These are phyloP conservation scores for Blastobotrys aristatus DNA, from an alignment of 1,139 yeast genomes.

Conservation along the genomic window DNA sequence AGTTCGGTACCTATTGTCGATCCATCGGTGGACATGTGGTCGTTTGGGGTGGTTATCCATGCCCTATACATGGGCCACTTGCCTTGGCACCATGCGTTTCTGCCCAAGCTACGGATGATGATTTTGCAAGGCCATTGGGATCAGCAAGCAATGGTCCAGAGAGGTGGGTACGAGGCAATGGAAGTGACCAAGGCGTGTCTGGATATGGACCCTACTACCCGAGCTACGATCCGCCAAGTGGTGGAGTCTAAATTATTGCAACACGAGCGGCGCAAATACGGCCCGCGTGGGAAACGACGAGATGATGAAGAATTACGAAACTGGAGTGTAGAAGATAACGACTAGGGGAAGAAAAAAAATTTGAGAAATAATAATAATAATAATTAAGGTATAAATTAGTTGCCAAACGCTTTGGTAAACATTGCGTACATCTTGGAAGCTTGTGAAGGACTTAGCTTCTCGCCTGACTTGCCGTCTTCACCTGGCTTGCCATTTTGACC, in stretches of 20 bases:
- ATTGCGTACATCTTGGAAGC: background rate
- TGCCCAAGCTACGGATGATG: conserved; percentile 69
- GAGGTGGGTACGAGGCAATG: conserved; percentile 38
- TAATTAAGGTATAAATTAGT: background rate
- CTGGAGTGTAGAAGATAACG: conserved; percentile 9
- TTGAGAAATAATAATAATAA: background rate
- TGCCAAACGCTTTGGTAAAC: conserved; percentile 3
- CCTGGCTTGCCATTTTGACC: background rate
- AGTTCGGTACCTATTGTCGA: conserved; percentile 66
- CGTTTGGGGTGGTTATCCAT: conserved; percentile 72
- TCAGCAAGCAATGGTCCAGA: conserved; percentile 35
- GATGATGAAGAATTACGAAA: conserved; percentile 5
- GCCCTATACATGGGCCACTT: conserved; percentile 68
- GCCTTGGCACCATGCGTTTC: conserved; percentile 79
- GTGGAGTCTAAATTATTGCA: conserved; percentile 15
- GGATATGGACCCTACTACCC: conserved; percentile 44
- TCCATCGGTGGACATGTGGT: conserved; percentile 84
- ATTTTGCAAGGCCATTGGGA: conserved; percentile 66
- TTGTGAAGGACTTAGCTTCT: conserved; percentile 2
- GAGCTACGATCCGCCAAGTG: conserved; percentile 47
- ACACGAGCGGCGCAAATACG: conserved; percentile 8
- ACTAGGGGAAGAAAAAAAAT: background rate
- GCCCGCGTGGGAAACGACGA: conserved; percentile 3
- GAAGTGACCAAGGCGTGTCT: conserved; percentile 52
- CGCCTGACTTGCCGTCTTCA: background rate